Conservation (phyloP, 768 basidiomycete genomes). For the Chalciporus pseudorubinellus region DNA sequence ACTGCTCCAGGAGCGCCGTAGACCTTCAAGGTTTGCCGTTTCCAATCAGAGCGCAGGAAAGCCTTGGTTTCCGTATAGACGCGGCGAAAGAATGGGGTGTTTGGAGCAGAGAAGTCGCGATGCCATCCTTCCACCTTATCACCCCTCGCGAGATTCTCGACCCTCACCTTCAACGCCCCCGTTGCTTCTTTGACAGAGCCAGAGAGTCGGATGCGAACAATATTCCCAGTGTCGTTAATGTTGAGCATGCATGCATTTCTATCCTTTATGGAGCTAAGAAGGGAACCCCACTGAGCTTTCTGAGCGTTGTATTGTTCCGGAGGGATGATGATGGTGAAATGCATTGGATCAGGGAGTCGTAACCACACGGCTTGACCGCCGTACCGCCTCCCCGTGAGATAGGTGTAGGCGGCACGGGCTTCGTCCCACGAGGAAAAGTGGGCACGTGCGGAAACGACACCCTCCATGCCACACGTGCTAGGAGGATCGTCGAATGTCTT, state of each 20-base stretch:
- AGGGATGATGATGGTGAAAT: slow-evolving; percentile 50
- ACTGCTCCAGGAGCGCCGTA: slow-evolving; percentile 43
- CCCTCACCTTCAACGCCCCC: slow-evolving; percentile 58
- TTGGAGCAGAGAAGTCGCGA: slow-evolving; percentile 33
- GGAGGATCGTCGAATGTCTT: slow-evolving; percentile 28
- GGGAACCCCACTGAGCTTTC: slow-evolving; percentile 45
- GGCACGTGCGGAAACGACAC: slow-evolving; percentile 37
- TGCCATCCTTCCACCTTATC: slow-evolving; percentile 54
- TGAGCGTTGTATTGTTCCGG: slow-evolving; percentile 51
- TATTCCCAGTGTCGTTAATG: slow-evolving; percentile 24
- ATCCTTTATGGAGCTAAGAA: slow-evolving; percentile 37
- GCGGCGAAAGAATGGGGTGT: slow-evolving; percentile 34
- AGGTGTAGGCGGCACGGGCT: slow-evolving; percentile 40
- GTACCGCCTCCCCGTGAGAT: slow-evolving; percentile 34
- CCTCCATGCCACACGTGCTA: slow-evolving; percentile 24
- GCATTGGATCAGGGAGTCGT: slow-evolving; percentile 46
- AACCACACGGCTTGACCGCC: slow-evolving; percentile 37
- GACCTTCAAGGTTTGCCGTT: slow-evolving; percentile 41
- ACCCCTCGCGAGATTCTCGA: slow-evolving; percentile 53
- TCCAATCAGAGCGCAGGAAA: slow-evolving; percentile 47
- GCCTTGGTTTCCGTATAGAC: slow-evolving; percentile 39
- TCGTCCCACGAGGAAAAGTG: slow-evolving; percentile 50
- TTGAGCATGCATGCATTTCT: slow-evolving; percentile 36
- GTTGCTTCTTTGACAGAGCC: slow-evolving; percentile 53
- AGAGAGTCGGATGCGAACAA: slow-evolving; percentile 42